These are phyloP conservation scores for Parastagonospora avenae DNA, from an alignment of 2,329 filamentous ascomycete genomes.

Conservation along the genomic window DNA sequence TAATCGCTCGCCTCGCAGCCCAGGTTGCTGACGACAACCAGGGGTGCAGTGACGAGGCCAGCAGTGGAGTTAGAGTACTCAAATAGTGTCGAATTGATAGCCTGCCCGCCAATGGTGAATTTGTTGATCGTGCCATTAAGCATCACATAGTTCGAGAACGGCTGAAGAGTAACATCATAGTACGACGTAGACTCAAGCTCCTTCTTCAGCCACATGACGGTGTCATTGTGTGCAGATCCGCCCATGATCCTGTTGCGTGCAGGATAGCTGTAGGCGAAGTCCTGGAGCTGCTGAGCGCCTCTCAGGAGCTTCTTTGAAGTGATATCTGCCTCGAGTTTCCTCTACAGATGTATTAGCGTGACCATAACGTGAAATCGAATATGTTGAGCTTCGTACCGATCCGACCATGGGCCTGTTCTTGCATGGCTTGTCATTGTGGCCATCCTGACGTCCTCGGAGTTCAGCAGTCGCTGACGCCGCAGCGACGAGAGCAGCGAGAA, in stretches of 20 bases:
- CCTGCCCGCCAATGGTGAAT: conserved; percentile 26
- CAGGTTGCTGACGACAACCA: conserved; percentile 36
- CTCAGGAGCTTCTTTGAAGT: conserved; percentile 32
- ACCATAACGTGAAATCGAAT: no score
- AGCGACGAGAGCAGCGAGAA: no score
- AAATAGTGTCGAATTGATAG: conserved; percentile 17
- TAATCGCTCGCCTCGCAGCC: conserved; percentile 60
- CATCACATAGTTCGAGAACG: conserved; percentile 28
- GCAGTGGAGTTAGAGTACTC: conserved; percentile 26
- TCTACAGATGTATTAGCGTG: no score
- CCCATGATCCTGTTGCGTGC: conserved; percentile 47
- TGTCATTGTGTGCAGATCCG: conserved; percentile 47
- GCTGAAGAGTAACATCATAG: conserved; percentile 44
- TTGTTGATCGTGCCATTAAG: conserved; percentile 25
- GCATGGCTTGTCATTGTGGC: no score
- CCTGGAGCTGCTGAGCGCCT: conserved; percentile 40
- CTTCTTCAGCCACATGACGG: conserved; percentile 46
- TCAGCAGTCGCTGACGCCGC: no score
- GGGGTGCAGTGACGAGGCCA: conserved; percentile 29
- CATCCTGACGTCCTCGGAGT: no score
- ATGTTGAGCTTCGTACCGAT: no score
- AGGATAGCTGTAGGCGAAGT: conserved; percentile 45
- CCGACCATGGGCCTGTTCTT: no score
- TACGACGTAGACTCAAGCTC: conserved; percentile 40
- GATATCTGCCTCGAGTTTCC: conserved; percentile 33